Base-by-base conservation (phyloP, 2,329 filamentous ascomycete genomes). In the Trichoderma arundinaceum region DNA sequence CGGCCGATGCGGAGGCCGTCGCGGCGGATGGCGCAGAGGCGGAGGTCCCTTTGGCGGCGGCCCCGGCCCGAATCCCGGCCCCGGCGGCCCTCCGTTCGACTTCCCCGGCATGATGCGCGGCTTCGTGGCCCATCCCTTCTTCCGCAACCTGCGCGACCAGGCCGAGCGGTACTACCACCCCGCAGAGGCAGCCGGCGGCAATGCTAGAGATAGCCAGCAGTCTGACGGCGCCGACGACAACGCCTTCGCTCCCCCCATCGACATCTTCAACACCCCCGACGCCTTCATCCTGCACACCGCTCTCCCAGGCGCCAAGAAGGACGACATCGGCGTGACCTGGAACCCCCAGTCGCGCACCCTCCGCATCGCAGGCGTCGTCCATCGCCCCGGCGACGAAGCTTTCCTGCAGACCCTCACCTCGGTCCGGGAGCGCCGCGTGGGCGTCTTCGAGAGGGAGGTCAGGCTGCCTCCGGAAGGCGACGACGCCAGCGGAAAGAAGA, bases 261-360 rank as follows among this genome's bases (percentile, higher is more conserved):
- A 96, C 74, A 79, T 94, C 69, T 95, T 94, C 81, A 86, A 90
- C 74, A 90, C 88, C 5, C 77, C 86, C 7, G 77, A 80, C 38
- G 78, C 86, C 13, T 93, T 88, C 74, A 80, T 92, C 49, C 79
- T 95, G 8, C 91, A 95, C 76, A 80, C 93, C 72, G 89, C 91
- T 1, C 83, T 96, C 0, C 91, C 92, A 0, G 92, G 92, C 32
- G 91, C 89, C 1, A 89, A 89, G 78, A 94, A 93, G 77, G 85
- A 92, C 72, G 91, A 95, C 72, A 81, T 95, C 6, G 89, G 85
- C 65, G 86, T 95, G 52, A 88, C 89, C 75, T 96, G 90, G 86
- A 87, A 94, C 70, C 82, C 86, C 0, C 89, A 92, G 66, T 87
- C 86, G 72, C 84, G 82, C 53, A 80, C 85, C 64, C 80, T 96